phyloP scores from a whole-genome alignment of 208 protist species.

The Wallacemonas rigidus region DNA sequence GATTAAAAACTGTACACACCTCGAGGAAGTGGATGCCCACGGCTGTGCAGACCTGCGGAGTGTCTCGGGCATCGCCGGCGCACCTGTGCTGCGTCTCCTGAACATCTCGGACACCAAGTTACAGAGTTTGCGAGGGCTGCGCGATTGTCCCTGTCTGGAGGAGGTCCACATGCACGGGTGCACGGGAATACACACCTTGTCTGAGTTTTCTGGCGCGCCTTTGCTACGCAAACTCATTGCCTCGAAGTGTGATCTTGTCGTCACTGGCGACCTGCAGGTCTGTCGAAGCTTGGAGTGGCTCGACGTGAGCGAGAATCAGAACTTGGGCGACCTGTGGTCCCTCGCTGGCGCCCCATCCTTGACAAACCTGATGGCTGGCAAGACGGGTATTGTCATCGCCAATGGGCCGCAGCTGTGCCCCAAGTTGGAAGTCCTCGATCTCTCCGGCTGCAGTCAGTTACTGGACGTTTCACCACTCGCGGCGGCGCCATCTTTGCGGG shows the following conservation, averaged over 20 bases:
- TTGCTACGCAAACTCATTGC: neutral
- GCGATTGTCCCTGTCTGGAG: constrained; percentile 2
- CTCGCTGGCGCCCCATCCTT: neutral
- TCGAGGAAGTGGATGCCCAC: constrained; percentile 1
- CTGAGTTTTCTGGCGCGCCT: constrained; percentile 1
- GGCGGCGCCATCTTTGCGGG: constrained; percentile 1
- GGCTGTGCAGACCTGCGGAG: neutral
- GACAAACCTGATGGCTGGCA: neutral
- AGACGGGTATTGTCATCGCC: neutral
- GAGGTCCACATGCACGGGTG: neutral
- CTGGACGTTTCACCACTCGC: constrained; percentile 1
- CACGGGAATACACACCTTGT: neutral
- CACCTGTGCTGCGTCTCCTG: neutral
- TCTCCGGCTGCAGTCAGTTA: neutral
- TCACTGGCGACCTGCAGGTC: neutral
- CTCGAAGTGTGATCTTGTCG: neutral
- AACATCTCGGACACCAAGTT: neutral
- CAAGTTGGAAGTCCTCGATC: constrained; percentile 1
- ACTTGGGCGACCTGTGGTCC: constrained; percentile 1
- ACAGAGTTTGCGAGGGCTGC: neutral
- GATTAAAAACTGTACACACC: neutral
- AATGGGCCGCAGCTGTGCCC: neutral
- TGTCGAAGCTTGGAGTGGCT: neutral
- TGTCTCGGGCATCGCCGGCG: neutral
- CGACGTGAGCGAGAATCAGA: neutral